Evolutionary conservation across 371 early-diverging fungal species (phyloP), one percentile per base, ranked within the genome.

Genomic region (Thermomucor indicae-seudaticae): DNA sequence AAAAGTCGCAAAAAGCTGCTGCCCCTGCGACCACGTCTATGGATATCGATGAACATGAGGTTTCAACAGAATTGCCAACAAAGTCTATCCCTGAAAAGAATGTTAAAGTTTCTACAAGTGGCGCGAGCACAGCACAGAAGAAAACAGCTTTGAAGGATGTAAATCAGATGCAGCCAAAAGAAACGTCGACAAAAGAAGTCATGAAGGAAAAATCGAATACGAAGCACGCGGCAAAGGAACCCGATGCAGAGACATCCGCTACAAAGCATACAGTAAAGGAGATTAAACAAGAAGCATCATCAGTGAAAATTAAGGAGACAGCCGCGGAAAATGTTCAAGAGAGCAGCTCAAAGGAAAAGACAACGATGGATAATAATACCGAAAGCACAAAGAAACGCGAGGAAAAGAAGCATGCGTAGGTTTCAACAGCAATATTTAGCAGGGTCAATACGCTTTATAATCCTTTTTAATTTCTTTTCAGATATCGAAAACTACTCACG

Each of bases 401-500:
- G 3, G 5, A 37, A 37, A 11, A 37, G 11, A 11, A 3, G 3
- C 3, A 37, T 5, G 37, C 19, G 37, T 14, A 37, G 37, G 3
- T 5, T 37, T 37, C 3, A 5, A 4, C 3, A 32, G 19, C 3
- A 10, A 4, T 3, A 37, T 10, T 3, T 19, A 37, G 11, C 32
- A 32, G 11, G 3, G 37, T 32, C 32, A 14, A 7, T 8, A 32
- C 32, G 32, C 32, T 8, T 7, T 14, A 14, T 14, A 8, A 32
- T 8, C 32, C 7, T 14, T 32, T 14, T 8, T 8, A 37, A 5
- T 5, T 37, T 37, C 19, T 14, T 16, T 10, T 3, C 19, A 37
- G 37, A 5, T 19, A 11, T 11, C 37, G 16, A 37, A 19, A 5
- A 37, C 19, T 19, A 37, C 19, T 68, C 53, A 72, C 67, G 20